Conservation (phyloP, 2,329 filamentous ascomycete species). For the Geosmithia morbida region DNA sequence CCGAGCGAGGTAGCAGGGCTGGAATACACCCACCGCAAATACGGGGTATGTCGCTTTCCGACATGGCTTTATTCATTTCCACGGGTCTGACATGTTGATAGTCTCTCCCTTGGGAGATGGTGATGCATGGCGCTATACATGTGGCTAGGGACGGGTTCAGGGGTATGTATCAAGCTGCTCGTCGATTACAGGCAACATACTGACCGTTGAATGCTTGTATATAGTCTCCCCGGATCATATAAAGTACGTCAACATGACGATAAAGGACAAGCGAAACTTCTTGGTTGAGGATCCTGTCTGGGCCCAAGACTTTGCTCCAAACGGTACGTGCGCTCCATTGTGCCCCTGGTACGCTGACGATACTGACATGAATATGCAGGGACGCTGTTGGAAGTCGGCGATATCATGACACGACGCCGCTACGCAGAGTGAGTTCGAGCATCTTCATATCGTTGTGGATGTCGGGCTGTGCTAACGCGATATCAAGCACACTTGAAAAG, state of each 20-base stretch:
- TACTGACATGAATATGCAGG: conserved; percentile 19
- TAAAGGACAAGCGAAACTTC: conserved; percentile 35
- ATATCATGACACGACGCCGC: conserved; percentile 65
- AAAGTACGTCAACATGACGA: conserved; percentile 3
- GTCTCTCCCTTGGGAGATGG: conserved; percentile 50
- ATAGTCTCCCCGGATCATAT: conserved; percentile 58
- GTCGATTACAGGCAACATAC: not conserved
- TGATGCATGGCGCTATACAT: conserved; percentile 60
- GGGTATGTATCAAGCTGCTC: conserved; percentile 12
- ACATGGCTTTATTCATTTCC: not conserved
- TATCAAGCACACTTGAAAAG: conserved; percentile 47
- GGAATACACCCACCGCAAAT: conserved; percentile 60
- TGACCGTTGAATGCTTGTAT: not conserved
- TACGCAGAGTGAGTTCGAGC: conserved; percentile 41
- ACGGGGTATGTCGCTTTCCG: conserved; percentile 30
- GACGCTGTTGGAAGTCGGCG: conserved; percentile 53
- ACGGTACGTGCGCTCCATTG: conserved; percentile 27
- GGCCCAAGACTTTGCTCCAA: conserved; percentile 79
- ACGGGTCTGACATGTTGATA: conserved; percentile 8
- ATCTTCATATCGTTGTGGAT: not conserved
- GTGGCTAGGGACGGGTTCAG: conserved; percentile 61
- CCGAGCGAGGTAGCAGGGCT: conserved; percentile 68
- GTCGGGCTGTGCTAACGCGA: not conserved
- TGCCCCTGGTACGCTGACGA: not conserved
- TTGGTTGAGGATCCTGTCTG: conserved; percentile 62